These are phyloP conservation scores for Parachaetomium inaequale DNA, from an alignment of 495 filamentous ascomycete genomes.

Conservation along the genomic window DNA sequence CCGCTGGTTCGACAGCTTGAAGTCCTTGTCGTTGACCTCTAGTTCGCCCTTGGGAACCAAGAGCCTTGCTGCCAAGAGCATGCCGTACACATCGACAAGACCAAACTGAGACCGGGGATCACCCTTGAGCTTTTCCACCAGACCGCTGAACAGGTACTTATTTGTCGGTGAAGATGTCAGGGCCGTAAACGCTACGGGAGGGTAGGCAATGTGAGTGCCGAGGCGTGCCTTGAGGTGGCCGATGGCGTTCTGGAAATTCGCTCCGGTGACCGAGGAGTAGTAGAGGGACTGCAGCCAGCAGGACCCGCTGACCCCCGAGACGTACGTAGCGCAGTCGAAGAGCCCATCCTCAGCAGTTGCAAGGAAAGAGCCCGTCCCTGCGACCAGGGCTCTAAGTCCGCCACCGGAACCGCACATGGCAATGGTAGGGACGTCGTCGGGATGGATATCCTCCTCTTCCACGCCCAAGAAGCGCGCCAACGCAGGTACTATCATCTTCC, in stretches of 20 bases:
- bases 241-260: conserved; percentile 62
- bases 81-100: conserved; percentile 86
- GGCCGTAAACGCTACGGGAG: conserved; percentile 71
- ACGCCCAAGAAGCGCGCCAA: conserved; percentile 78
- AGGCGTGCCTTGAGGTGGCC: conserved; percentile 82
- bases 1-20: conserved; percentile 84
- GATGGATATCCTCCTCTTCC: conserved; percentile 74
- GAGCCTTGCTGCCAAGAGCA: conserved; percentile 76
- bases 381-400: conserved; percentile 83
- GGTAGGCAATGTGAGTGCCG: conserved; percentile 85
- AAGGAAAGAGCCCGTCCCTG: conserved; percentile 78
- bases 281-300: conserved; percentile 93
- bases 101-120: conserved; percentile 79
- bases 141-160: conserved; percentile 80
- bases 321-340: conserved; percentile 91
- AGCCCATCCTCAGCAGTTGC: conserved; percentile 79
- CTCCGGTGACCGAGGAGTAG: conserved; percentile 71
- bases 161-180: conserved; percentile 82
- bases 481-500: conserved; percentile 60
- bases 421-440: conserved; percentile 87
- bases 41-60: conserved; percentile 83
- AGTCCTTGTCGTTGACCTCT: conserved; percentile 65
- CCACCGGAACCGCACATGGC: conserved; percentile 92
- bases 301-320: conserved; percentile 88
- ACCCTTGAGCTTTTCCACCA: conserved; percentile 85